phyloP scores from a whole-genome alignment of 106 monocot genomes.

The Vanilla planifolia region DNA sequence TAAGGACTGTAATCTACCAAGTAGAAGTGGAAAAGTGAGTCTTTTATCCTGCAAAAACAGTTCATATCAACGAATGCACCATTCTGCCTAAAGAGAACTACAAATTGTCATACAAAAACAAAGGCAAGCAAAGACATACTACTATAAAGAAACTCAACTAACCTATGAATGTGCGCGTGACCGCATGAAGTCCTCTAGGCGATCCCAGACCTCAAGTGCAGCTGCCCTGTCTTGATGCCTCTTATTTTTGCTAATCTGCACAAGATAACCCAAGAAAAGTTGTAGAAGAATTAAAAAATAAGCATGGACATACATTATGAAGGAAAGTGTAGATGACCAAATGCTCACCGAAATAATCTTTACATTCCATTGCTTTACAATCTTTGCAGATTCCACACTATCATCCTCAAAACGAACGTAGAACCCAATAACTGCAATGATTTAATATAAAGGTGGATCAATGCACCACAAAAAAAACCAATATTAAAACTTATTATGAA shows the following conservation, averaged over 20 bases:
- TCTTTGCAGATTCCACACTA: conserved; percentile 92
- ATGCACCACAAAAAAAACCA: too few relatives aligned
- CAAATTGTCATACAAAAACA: too few relatives aligned
- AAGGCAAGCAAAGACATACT: neutral
- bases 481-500: too few relatives aligned
- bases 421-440: conserved; percentile 78
- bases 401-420: conserved; percentile 96
- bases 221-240: conserved; percentile 98
- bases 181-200: conserved; percentile 84
- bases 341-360: conserved; percentile 87
- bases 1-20: too few relatives aligned
- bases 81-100: too few relatives aligned
- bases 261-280: neutral
- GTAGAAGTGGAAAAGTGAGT: too few relatives aligned
- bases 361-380: conserved; percentile 97
- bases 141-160: neutral
- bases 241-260: conserved; percentile 96
- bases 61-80: too few relatives aligned
- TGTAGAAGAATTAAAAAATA: neutral
- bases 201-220: conserved; percentile 93
- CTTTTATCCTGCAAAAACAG: too few relatives aligned
- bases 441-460: neutral
- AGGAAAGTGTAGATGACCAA: neutral
- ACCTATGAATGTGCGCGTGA: conserved; percentile 64
- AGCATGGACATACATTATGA: too few relatives aligned